Evolutionary conservation across 169 alveolate species (phyloP), one percentile per base, ranked within the genome.

Genomic region (Plasmodium malariae): DNA sequence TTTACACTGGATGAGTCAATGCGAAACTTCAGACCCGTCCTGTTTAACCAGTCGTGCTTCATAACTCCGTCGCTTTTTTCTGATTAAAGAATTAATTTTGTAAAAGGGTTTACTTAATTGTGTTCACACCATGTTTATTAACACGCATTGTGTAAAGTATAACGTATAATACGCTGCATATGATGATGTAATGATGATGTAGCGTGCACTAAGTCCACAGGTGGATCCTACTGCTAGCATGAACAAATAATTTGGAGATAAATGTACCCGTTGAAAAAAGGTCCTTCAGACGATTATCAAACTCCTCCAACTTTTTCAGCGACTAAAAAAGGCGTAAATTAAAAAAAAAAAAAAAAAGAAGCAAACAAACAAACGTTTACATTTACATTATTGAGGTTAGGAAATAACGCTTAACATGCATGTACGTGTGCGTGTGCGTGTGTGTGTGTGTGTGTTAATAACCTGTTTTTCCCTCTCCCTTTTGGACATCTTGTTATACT

Each of bases 391-490:
- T 26, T 11, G 34, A 17, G 28, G 59, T 14, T 34, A 0, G 36
- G 34, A 17, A 36, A 12, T 12, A 26, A 30, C 28, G 28, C 17
- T 28, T 48, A 7, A 65, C 37, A 59, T 21, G 4, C 7, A 59
- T 6, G 1, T n/a, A 59, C 37, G 37, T n/a, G n/a, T n/a, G n/a
- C n/a, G n/a, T n/a, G n/a, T n/a, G n/a, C n/a, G n/a, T n/a, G 26
- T 12, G 17, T 55, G 32, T 6, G 17, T 55, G 57, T 37, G 37
- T 40, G 28, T 3, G 37, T 2, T 24, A 12, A 40, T 74, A 9
- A 80, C 90, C 90, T 37, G 45, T 19, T 65, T 65, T 57, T 80
- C 90, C 40, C 90, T 80, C 34, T 80, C 90, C 45, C 21, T 36
- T 43, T 80, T 80, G 49, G 90, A 80, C 90, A 80, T 80, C 17